Evolutionary conservation across 345 rosid species (phyloP).

Genomic region (Euphorbia pulcherrima): DNA sequence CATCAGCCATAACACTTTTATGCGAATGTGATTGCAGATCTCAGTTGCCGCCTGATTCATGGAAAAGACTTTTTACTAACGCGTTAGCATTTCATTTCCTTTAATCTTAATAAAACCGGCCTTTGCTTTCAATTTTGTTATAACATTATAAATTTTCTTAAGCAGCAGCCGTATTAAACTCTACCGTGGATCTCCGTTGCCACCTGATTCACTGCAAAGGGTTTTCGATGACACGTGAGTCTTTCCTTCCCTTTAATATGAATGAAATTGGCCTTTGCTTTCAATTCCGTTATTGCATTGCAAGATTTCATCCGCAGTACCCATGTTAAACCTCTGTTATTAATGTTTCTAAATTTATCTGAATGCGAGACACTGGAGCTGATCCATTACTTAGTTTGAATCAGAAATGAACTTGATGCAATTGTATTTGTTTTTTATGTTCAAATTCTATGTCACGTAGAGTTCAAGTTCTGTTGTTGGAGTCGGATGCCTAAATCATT

Average conservation of each 20-base stretch:
- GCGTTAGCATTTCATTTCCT: constrained; percentile 37
- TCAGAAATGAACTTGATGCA: neutral
- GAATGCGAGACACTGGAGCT: neutral
- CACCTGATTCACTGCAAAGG: no score
- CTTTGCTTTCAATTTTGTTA: neutral
- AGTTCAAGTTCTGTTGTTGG: no score
- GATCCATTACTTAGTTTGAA: neutral
- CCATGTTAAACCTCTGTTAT: neutral
- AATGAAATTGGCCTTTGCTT: neutral
- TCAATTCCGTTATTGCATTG: neutral
- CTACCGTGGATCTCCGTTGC: neutral
- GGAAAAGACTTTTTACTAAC: constrained; percentile 21
- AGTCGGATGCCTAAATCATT: neutral
- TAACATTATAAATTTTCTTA: neutral
- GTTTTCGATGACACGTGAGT: constrained; percentile 48
- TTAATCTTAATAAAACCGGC: no score
- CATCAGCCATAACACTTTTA: no score
- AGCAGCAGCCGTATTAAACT: neutral
- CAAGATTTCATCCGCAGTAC: no score
- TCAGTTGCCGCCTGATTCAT: no score
- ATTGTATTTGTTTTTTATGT: neutral
- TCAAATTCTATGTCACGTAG: neutral
- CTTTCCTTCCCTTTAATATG: neutral
- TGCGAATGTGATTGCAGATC: no score
- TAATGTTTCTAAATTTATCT: neutral